A percentile compares a stretch with the other conserved stretches of the same genome.
phyloP scores from a whole-genome alignment of 1,284 basidiomycete species.

The Pseudozyma sp. region DNA sequence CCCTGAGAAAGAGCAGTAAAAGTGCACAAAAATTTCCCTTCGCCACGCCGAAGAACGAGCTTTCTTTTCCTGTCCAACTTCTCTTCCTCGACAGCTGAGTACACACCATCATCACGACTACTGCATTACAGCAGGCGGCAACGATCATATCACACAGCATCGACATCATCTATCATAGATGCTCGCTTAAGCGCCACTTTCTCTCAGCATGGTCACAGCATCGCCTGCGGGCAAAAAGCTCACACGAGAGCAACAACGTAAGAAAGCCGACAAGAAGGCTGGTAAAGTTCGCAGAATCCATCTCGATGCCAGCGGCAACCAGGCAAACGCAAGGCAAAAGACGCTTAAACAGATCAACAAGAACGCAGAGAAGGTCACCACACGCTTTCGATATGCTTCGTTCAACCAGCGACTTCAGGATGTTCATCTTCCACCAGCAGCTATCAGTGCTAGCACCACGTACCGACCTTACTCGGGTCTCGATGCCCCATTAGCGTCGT shows the following conservation, averaged over 20 bases:
- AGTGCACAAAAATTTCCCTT: slow-evolving; percentile 29
- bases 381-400: slow-evolving; percentile 62
- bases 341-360: slow-evolving; percentile 55
- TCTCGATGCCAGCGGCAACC: slow-evolving; percentile 44
- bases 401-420: slow-evolving; percentile 67
- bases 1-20: not conserved
- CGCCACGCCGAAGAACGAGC: slow-evolving; percentile 9
- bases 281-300: slow-evolving; percentile 43
- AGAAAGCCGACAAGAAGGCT: slow-evolving; percentile 45
- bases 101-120: not conserved
- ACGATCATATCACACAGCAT: no score
- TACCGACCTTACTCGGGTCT: slow-evolving; percentile 57
- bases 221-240: slow-evolving; percentile 45
- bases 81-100: not conserved
- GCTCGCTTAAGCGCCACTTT: slow-evolving; percentile 1
- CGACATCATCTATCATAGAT: not conserved
- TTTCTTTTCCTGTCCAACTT: slow-evolving; percentile 5
- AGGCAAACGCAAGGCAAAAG: slow-evolving; percentile 44
- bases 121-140: not conserved
- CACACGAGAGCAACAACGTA: slow-evolving; percentile 41
- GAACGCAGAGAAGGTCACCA: slow-evolving; percentile 44
- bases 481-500: slow-evolving; percentile 43
- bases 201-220: slow-evolving; percentile 21
- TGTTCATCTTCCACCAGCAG: slow-evolving; percentile 58
- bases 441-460: slow-evolving; percentile 46